These are phyloP conservation scores for Filobasidium uniguttulatum DNA, from an alignment of 1,284 basidiomycete species.

Conservation along the genomic window DNA sequence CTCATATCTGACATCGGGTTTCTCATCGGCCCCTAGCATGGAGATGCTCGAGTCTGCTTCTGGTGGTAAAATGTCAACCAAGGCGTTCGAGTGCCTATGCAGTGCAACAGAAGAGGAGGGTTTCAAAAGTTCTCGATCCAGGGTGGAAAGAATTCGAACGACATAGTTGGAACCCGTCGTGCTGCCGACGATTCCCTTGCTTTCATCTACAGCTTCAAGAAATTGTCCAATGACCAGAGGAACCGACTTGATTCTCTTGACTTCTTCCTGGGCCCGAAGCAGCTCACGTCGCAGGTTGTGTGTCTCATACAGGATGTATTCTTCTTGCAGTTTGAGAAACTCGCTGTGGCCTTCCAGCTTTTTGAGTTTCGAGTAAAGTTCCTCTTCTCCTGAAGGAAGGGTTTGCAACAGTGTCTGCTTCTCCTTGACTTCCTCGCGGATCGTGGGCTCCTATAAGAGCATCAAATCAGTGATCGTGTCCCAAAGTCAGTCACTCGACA, in stretches of 20 bases:
- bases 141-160: constrained; percentile 89
- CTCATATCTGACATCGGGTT: constrained; percentile 75
- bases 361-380: constrained; percentile 90
- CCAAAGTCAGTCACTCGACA: neutral
- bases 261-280: constrained; percentile 96
- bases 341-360: constrained; percentile 83
- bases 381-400: constrained; percentile 64
- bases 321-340: constrained; percentile 83
- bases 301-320: constrained; percentile 99
- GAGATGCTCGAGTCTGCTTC: constrained; percentile 96
- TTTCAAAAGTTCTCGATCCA: constrained; percentile 94
- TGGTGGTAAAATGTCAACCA: constrained; percentile 95
- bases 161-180: constrained; percentile 99
- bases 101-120: constrained; percentile 93
- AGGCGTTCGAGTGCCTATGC: constrained; percentile 94
- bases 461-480: constrained; percentile 2
- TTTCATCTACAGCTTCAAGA: constrained; percentile 96
- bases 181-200: constrained; percentile 92
- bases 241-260: constrained; percentile 97
- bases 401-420: constrained; percentile 73
- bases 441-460: constrained; percentile 62
- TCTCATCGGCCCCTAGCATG: constrained; percentile 86
- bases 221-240: constrained; percentile 99
- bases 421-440: constrained; percentile 72
- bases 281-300: constrained; percentile 95